These are phyloP conservation scores for Sarocladiaceae sp. DNA, from an alignment of 2,329 filamentous ascomycete species.

Conservation along the genomic window DNA sequence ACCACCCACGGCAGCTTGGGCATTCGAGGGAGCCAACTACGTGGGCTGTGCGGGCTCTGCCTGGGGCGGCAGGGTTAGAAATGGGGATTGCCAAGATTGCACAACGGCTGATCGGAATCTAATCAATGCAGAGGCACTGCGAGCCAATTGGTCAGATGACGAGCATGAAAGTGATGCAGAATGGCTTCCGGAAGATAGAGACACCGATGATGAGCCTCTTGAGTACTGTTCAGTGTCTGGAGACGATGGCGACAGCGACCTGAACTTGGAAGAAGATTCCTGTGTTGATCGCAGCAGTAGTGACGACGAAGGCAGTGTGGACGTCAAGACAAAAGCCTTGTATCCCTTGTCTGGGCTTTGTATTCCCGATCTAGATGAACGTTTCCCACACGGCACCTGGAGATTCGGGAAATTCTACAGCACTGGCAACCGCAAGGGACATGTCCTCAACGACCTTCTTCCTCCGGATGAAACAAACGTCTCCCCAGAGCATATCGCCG, in stretches of 20 bases:
- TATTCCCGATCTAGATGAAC: not conserved
- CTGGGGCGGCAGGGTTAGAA: not conserved
- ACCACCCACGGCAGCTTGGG: not conserved
- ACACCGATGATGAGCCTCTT: not conserved
- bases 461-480: not conserved
- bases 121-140: not conserved
- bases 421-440: not conserved
- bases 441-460: not conserved
- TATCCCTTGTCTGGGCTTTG: not conserved
- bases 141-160: not conserved
- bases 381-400: not conserved
- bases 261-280: not conserved
- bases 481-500: not conserved
- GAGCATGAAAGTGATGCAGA: conserved; percentile 1
- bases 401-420: not conserved
- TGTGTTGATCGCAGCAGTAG: not conserved
- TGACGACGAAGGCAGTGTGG: not conserved
- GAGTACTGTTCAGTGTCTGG: not conserved
- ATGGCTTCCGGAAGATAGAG: not conserved
- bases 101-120: not conserved
- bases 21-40: not conserved
- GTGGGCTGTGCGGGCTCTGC: not conserved
- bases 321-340: not conserved
- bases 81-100: conserved; percentile 4
- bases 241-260: not conserved